A percentile compares a stretch with the other conserved stretches of the same genome.
phyloP scores from a whole-genome alignment of 495 filamentous ascomycete genomes.

The Penicillium cinerascens region DNA sequence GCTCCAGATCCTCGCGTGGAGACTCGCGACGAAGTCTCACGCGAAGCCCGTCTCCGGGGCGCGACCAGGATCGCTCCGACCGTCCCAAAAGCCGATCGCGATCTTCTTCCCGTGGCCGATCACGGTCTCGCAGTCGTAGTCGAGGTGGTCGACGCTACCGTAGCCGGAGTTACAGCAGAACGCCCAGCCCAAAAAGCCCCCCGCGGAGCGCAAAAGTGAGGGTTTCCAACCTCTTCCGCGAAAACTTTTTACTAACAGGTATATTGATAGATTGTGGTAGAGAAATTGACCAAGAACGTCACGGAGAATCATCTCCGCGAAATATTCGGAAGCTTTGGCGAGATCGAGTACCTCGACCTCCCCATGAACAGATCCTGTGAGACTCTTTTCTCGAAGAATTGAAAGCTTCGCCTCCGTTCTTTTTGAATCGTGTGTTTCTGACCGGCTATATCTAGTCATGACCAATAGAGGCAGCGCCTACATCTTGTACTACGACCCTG shows the following conservation, averaged over 20 bases:
- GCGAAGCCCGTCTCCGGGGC: slow-evolving; percentile 33
- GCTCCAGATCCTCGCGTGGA: slow-evolving; percentile 49
- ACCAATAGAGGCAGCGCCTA: slow-evolving; percentile 94
- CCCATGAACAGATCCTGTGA: slow-evolving; percentile 84
- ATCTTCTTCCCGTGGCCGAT: slow-evolving; percentile 37
- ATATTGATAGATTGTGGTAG: slow-evolving; percentile 76
- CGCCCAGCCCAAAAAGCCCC: slow-evolving; percentile 40
- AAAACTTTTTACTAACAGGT: background rate
- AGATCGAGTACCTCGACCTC: slow-evolving; percentile 80
- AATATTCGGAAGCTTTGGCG: slow-evolving; percentile 87
- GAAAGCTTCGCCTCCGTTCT: background rate
- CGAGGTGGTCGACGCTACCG: slow-evolving; percentile 35
- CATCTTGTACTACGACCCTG: slow-evolving; percentile 73
- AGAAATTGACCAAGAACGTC: slow-evolving; percentile 95
- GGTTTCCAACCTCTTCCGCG: background rate
- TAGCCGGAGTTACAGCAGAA: slow-evolving; percentile 47
- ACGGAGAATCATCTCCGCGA: slow-evolving; percentile 83
- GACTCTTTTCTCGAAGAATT: slow-evolving; percentile 12
- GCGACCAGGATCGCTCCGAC: slow-evolving; percentile 30
- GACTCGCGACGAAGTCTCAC: slow-evolving; percentile 33
- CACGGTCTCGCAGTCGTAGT: slow-evolving; percentile 38
- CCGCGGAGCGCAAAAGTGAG: slow-evolving; percentile 59
- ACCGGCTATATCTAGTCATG: slow-evolving; percentile 53
- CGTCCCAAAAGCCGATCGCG: slow-evolving; percentile 42
- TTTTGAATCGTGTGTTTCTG: background rate